Percentiles rank a stretch among this genome's conserved stretches.
Evolutionary conservation across 2,329 filamentous ascomycete species (phyloP).

Genomic region (Rutstroemia sydowiana): DNA sequence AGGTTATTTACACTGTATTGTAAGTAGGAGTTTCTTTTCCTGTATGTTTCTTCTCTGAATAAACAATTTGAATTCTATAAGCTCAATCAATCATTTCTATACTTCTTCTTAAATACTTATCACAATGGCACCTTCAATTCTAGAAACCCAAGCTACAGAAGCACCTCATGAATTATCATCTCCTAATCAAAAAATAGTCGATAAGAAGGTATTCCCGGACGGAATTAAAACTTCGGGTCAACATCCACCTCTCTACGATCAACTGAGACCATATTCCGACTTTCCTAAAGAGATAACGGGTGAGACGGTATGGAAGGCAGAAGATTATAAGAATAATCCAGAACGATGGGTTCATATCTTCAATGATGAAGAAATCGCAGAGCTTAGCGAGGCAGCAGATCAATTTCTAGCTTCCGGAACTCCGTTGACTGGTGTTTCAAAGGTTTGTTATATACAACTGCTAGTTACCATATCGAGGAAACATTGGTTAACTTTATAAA

Average conservation of each 20-base stretch:
- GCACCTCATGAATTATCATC: conserved; percentile 17
- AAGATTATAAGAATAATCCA: conserved; percentile 28
- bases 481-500: conserved; percentile 7
- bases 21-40: background rate
- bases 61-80: background rate
- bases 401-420: conserved; percentile 57
- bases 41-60: background rate
- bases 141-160: conserved; percentile 14
- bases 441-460: conserved; percentile 32
- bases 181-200: conserved; percentile 14
- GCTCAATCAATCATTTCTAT: background rate
- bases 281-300: conserved; percentile 68
- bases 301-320: conserved; percentile 62
- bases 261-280: conserved; percentile 57
- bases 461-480: background rate
- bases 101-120: background rate
- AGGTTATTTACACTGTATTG: too few species aligned
- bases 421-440: conserved; percentile 64
- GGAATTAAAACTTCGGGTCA: conserved; percentile 53
- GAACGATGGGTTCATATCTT: conserved; percentile 64
- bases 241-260: conserved; percentile 59
- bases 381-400: conserved; percentile 61
- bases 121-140: conserved; percentile 18
- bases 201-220: conserved; percentile 30
- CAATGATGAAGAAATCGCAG: conserved; percentile 56